Base-by-base conservation (phyloP, 805 yeast species). In the Scheffersomyces coipomensis region DNA sequence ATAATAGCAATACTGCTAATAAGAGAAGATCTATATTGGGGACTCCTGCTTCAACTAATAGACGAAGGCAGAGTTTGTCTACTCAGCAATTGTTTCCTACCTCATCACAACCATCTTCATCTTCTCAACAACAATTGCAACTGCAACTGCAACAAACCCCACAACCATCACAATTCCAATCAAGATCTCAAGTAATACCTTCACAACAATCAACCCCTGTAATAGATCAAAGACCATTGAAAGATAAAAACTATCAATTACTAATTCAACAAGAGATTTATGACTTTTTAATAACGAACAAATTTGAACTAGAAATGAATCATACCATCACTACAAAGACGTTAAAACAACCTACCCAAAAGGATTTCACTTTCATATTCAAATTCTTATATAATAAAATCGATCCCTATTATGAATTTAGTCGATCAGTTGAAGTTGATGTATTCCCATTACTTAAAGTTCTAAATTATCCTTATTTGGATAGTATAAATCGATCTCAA, bases 291-390 rank as follows among this genome's bases (percentile, higher is more conserved):
- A 64, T 72, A 4, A 63, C 68, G 8, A 78, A 83, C 56, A 76
- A 78, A 54, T 89, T 86, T 59, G 95, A 86, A 53, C 64, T 78
- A 25, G 91, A 85, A 42, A 82, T 81, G 71, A 82, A 80, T 49
- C 87, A 83, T 46, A 76, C 87, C 3, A 60, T 89, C 16, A 73
- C 86, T 2, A 66, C 73, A 8, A 81, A 79, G 54, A 78, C 88
- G 2, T 66, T 89, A 42, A 75, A 68, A 47, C 79, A 73, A 47
- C 97, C 97, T 13, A 88, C 96, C 0, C 97, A 89, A 54, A 86
- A 85, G 53, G 96, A 87, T 49, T 89, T 89, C 58, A 80, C 79
- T 6, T 55, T 76, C 32, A 79, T 89, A 10, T 89, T 89, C 63
- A 85, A 84, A 57, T 90, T 88, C 76, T 62, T 90, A 18, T 88